Percentiles rank a stretch among this genome's conserved stretches.
These are phyloP conservation scores for Colletotrichum phormii DNA, from an alignment of 2,329 filamentous ascomycete genomes.

Conservation along the genomic window DNA sequence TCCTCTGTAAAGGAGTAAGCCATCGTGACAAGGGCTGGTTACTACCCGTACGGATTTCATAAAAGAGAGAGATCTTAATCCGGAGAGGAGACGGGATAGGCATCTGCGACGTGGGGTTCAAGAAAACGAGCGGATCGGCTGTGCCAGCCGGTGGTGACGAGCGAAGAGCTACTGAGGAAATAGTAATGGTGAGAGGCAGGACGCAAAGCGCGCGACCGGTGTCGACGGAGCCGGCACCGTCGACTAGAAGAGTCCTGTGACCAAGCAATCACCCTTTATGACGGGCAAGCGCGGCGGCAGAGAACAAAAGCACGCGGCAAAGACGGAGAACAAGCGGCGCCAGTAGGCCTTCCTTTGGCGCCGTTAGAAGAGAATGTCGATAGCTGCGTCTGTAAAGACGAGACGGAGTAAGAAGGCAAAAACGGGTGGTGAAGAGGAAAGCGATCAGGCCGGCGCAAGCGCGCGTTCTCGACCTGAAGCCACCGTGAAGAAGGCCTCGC, in stretches of 20 bases:
- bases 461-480: slow-evolving; percentile 34
- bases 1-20: slow-evolving; percentile 56
- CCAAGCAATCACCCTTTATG: slow-evolving; percentile 1
- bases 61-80: neutral
- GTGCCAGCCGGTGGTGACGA: neutral
- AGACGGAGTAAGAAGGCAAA: neutral
- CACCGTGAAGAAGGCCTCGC: slow-evolving; percentile 24
- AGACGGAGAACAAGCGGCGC: slow-evolving; percentile 13
- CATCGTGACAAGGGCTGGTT: slow-evolving; percentile 35
- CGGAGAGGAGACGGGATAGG: slow-evolving; percentile 1
- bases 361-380: slow-evolving; percentile 6
- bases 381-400: neutral
- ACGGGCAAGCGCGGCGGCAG: slow-evolving; percentile 17
- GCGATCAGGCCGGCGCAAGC: slow-evolving; percentile 30
- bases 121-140: slow-evolving; percentile 27
- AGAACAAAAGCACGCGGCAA: slow-evolving; percentile 15
- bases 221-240: slow-evolving; percentile 20
- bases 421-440: slow-evolving; percentile 12
- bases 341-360: neutral
- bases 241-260: slow-evolving; percentile 3
- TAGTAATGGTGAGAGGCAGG: neutral
- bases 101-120: slow-evolving; percentile 33
- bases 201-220: slow-evolving; percentile 11
- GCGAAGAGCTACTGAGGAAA: slow-evolving; percentile 19
- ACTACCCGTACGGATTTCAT: slow-evolving; percentile 4